These are phyloP conservation scores for Oryza glumipatula DNA, from an alignment of 176 grass and related monocot species.

Conservation along the genomic window DNA sequence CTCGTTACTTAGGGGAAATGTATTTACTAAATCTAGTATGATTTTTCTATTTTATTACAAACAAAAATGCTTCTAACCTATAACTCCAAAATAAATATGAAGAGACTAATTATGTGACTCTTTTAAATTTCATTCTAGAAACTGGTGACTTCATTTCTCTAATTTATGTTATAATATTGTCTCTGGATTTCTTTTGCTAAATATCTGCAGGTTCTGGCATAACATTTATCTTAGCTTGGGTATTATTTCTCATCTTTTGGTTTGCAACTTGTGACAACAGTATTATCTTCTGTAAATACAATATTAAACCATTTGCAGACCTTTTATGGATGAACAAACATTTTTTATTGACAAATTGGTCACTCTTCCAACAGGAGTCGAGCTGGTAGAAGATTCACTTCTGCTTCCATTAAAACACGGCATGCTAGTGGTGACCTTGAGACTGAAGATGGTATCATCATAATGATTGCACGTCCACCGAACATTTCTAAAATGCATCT, in stretches of 20 bases:
- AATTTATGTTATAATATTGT: background rate
- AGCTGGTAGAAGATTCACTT: constrained; percentile 27
- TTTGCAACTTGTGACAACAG: background rate
- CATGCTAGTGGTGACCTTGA: background rate
- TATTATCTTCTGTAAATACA: background rate
- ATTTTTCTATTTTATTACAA: background rate
- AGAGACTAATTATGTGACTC: constrained; percentile 12
- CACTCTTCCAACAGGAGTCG: constrained; percentile 18
- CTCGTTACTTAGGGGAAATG: background rate
- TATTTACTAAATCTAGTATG: background rate
- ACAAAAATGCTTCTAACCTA: background rate
- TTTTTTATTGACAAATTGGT: background rate
- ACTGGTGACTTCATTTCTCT: background rate
- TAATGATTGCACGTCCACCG: background rate
- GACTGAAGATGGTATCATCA: constrained; percentile 12
- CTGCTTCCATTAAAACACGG: constrained; percentile 1
- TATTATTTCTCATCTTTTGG: constrained; percentile 11
- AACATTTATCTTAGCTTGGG: background rate
- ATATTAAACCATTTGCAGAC: constrained; percentile 7
- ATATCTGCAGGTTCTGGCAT: constrained; percentile 4
- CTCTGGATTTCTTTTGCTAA: background rate
- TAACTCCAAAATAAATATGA: background rate
- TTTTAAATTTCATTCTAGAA: background rate
- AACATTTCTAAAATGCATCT: background rate
- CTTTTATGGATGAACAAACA: background rate